Base-by-base conservation (phyloP, 1,284 basidiomycete species). In the Mycosarcoma mackinlayi region DNA sequence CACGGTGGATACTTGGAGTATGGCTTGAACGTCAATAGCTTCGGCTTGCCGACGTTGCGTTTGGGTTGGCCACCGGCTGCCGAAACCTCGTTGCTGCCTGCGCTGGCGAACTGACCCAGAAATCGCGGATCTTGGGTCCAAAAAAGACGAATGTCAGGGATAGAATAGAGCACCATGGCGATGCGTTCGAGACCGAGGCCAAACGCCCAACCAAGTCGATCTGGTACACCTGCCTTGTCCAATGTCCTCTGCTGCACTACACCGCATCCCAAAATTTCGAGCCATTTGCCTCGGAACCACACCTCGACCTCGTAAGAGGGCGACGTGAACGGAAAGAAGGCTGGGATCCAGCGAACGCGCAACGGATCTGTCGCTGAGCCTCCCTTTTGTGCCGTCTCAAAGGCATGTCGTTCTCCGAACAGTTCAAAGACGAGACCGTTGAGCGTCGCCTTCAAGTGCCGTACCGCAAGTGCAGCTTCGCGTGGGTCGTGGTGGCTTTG, bases 281-380 rank as follows among this genome's bases (percentile, higher is more conserved):
- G 86, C 96, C 96, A 99, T 82, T 96, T 91, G 11, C 93, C 95
- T 58, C 91, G 89, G 86, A 92, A 98, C 85, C 94, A 91, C 8
- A 98, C 94, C 82, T 99, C 96, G 38, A 98, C 94, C 83, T 99
- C 96, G 81, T 92, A 98, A 80, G 92, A 95, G 6, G 96, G 96
- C 58, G 89, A 91, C 57, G 96, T 99, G 86, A 96, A 98, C 0
- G 96, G 96, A 85, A 99, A 98, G 79, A 91, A 92, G 3, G 96
- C 93, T 76, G 97, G 92, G 71, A 98, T 98, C 96, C 96, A 99
- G 19, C 96, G 86, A 25, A 99, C 91, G 58, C 88, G 86, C 56
- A 98, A 84, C 23, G 95, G 94, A 31, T 80, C 80, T 0, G 58
- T 14, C 6, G 46, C 41, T 3, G 39, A 35, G 21, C 76, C 79